Percentiles rank a stretch among this genome's conserved stretches.
These are phyloP conservation scores for Xerocomus brunneocitrinus DNA, from an alignment of 768 basidiomycete genomes.

Conservation along the genomic window DNA sequence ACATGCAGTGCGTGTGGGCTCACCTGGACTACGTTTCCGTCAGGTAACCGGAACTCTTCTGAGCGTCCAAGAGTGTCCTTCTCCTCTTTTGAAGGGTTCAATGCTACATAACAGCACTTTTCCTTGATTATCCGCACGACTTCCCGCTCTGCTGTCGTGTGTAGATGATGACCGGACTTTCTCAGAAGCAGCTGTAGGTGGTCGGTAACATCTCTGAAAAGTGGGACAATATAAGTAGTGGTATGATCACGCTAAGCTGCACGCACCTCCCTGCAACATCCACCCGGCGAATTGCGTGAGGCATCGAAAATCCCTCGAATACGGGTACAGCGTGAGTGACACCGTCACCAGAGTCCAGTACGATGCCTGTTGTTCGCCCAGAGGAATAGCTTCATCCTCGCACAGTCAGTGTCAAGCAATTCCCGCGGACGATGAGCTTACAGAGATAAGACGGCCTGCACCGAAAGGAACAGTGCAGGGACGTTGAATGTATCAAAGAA, in stretches of 20 bases:
- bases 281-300: slow-evolving; percentile 92
- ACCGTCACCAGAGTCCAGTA: slow-evolving; percentile 97
- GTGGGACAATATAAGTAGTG: background rate
- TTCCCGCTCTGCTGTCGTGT: slow-evolving; percentile 96
- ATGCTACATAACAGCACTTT: slow-evolving; percentile 93
- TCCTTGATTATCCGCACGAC: slow-evolving; percentile 97
- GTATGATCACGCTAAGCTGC: background rate
- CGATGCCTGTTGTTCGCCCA: slow-evolving; percentile 97
- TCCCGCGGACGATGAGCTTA: slow-evolving; percentile 40
- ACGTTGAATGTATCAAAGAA: slow-evolving; percentile 99
- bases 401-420: slow-evolving; percentile 7
- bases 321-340: slow-evolving; percentile 99
- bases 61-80: slow-evolving; percentile 74
- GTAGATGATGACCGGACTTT: slow-evolving; percentile 90
- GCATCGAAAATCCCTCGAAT: slow-evolving; percentile 99
- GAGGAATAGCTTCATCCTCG: slow-evolving; percentile 78
- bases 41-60: slow-evolving; percentile 91
- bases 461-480: slow-evolving; percentile 92
- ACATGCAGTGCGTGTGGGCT: slow-evolving; percentile 19
- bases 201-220: slow-evolving; percentile 86
- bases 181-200: slow-evolving; percentile 91
- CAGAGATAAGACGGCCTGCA: slow-evolving; percentile 96
- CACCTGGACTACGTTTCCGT: slow-evolving; percentile 91
- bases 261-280: slow-evolving; percentile 91
- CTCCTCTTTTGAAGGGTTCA: slow-evolving; percentile 93